Evolutionary conservation across 2,329 filamentous ascomycete genomes (phyloP).

Genomic region (Trichoderma lentiforme): DNA sequence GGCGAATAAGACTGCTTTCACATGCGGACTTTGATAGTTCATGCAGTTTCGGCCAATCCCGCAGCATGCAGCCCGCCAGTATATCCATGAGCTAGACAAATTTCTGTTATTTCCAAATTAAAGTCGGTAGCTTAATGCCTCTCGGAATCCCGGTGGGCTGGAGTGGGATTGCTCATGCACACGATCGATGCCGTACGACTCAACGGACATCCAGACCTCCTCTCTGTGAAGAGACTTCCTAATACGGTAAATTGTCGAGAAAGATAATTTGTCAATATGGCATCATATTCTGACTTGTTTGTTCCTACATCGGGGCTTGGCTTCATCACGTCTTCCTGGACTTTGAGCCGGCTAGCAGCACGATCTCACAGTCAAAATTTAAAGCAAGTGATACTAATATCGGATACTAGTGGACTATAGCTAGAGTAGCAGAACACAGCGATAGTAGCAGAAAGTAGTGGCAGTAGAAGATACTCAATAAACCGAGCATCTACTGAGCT

Average conservation of each 20-base stretch:
- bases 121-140: background rate
- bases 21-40: background rate
- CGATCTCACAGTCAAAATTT: background rate
- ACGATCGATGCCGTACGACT: no score
- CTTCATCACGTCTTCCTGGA: background rate
- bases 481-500: no score
- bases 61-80: background rate
- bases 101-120: background rate
- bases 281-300: background rate
- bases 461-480: background rate
- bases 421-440: background rate
- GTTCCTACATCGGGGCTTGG: background rate
- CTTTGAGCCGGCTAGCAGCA: background rate
- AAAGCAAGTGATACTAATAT: background rate
- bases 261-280: background rate
- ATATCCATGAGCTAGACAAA: background rate
- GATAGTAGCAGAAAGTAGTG: no score
- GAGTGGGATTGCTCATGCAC: background rate
- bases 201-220: background rate
- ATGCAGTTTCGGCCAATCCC: background rate
- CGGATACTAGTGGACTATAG: background rate
- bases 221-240: background rate
- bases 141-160: background rate
- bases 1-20: background rate
- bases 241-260: background rate